These are phyloP conservation scores for Coemansia sp. DNA, from an alignment of 192 early-diverging fungal species.

Conservation along the genomic window DNA sequence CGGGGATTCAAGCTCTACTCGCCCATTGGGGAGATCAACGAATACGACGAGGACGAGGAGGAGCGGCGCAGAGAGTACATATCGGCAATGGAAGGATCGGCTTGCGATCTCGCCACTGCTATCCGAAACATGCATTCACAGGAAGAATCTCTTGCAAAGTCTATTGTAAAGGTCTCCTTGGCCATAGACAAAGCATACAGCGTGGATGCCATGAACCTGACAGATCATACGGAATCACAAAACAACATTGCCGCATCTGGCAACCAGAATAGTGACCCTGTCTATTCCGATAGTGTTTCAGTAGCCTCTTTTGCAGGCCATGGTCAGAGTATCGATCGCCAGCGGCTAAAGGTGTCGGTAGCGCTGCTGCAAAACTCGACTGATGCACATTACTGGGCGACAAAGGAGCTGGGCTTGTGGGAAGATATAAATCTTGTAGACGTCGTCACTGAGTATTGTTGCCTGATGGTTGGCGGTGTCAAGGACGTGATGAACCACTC, in stretches of 20 bases:
- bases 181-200: constrained; percentile 37
- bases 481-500: constrained; percentile 47
- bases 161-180: constrained; percentile 29
- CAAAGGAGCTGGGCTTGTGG: constrained; percentile 47
- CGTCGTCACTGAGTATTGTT: constrained; percentile 30
- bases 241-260: background rate
- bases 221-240: background rate
- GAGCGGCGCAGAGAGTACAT: constrained; percentile 50
- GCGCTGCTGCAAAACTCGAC: constrained; percentile 38
- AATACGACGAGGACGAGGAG: constrained; percentile 52
- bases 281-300: background rate
- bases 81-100: constrained; percentile 26
- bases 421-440: constrained; percentile 47
- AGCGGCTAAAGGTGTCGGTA: constrained; percentile 36
- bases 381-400: constrained; percentile 45
- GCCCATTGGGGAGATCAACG: constrained; percentile 46
- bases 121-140: constrained; percentile 35
- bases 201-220: constrained; percentile 9
- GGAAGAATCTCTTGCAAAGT: constrained; percentile 36
- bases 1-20: constrained; percentile 37
- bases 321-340: constrained; percentile 7
- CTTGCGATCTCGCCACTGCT: constrained; percentile 23
- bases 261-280: background rate
- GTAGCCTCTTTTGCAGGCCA: background rate
- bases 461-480: constrained; percentile 38